Evolutionary conservation across 2,329 filamentous ascomycete genomes (phyloP).

Genomic region (Rosellinia necatrix): DNA sequence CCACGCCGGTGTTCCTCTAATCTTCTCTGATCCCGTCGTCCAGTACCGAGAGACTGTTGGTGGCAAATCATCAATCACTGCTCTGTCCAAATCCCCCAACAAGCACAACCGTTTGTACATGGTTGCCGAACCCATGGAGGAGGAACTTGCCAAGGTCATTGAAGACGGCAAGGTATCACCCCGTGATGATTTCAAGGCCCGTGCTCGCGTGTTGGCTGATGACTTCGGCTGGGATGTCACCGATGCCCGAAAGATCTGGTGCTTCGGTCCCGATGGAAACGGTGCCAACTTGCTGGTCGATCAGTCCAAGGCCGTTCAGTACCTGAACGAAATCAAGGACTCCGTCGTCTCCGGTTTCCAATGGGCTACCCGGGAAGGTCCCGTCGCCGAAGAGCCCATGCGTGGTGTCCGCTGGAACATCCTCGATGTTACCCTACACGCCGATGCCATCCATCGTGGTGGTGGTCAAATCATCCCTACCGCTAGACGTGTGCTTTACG

Average conservation of each 20-base stretch:
- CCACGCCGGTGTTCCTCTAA: conserved; percentile 97
- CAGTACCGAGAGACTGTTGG: conserved; percentile 97
- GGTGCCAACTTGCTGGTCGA: conserved; percentile 98
- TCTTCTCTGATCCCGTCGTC: conserved; percentile 97
- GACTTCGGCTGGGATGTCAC: conserved; percentile 99
- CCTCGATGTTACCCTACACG: conserved; percentile 98
- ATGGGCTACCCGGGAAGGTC: conserved; percentile 98
- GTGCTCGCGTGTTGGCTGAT: conserved; percentile 93
- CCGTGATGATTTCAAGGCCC: conserved; percentile 98
- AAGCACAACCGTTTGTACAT: conserved; percentile 99
- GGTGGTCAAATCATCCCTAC: conserved; percentile 99
- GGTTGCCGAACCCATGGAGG: conserved; percentile 84
- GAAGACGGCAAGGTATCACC: conserved; percentile 90
- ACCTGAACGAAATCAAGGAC: conserved; percentile 99
- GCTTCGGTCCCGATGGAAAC: conserved; percentile 96
- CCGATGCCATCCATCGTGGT: conserved; percentile 99
- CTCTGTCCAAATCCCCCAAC: conserved; percentile 99
- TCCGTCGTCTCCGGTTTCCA: conserved; percentile 99
- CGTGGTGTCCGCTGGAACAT: conserved; percentile 97
- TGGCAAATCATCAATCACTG: conserved; percentile 86
- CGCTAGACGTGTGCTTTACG: conserved; percentile 95
- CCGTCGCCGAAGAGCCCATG: conserved; percentile 98
- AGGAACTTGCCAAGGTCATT: conserved; percentile 90
- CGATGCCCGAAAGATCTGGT: conserved; percentile 99
- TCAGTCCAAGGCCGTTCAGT: conserved; percentile 99